These are phyloP conservation scores for Ichthyophthirius multifiliis DNA, from an alignment of 169 alveolate species.

Conservation along the genomic window DNA sequence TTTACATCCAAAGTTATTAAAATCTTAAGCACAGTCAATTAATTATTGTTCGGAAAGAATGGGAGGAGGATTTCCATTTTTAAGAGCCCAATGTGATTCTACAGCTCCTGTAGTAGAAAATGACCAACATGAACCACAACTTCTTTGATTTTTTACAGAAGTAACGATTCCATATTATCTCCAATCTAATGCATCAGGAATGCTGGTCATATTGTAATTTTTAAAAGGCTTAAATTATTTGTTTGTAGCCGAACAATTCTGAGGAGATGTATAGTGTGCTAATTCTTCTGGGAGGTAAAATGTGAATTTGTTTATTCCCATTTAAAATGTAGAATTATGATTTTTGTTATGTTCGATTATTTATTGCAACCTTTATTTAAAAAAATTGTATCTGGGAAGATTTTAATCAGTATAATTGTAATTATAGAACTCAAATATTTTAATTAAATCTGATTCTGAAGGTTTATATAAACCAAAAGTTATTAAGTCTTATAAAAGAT, in stretches of 20 bases:
- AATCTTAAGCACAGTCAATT: conserved; percentile 74
- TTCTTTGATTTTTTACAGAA: conserved; percentile 60
- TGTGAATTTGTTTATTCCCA: conserved; percentile 39
- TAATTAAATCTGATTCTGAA: no score
- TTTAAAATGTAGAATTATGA: conserved; percentile 8
- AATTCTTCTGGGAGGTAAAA: conserved; percentile 54
- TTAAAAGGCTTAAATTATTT: not conserved
- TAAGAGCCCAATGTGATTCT: conserved; percentile 62
- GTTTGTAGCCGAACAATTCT: conserved; percentile 59
- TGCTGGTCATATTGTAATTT: not conserved
- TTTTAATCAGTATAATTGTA: no score
- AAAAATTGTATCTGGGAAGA: conserved; percentile 2
- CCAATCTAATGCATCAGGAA: conserved; percentile 58
- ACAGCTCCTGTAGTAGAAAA: conserved; percentile 73
- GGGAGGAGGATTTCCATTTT: conserved; percentile 33
- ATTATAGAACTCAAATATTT: no score
- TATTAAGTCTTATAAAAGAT: no score
- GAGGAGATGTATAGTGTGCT: conserved; percentile 13
- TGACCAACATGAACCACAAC: conserved; percentile 76
- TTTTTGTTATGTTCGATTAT: conserved; percentile 30
- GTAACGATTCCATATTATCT: conserved; percentile 48
- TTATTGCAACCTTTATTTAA: conserved; percentile 30
- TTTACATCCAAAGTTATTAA: conserved; percentile 61
- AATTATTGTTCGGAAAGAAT: conserved; percentile 61
- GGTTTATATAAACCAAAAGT: no score